Evolutionary conservation across 2,329 filamentous ascomycete species (phyloP), one percentile per base, ranked within the genome.

Genomic region (Diaporthe sp.): DNA sequence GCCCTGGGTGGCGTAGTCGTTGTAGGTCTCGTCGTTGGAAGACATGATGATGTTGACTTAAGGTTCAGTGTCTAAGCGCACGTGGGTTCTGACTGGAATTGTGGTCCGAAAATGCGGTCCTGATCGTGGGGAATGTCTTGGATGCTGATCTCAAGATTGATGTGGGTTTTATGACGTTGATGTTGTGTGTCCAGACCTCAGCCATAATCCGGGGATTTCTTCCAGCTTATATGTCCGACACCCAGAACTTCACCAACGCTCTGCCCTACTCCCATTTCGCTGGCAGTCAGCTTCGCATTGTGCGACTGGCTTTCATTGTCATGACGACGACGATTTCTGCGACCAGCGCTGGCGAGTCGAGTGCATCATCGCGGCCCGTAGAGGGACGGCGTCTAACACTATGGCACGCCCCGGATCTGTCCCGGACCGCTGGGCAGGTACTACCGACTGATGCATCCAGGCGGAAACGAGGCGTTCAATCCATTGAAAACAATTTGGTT

Each of bases 21-120:
- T 78, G 15, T 79, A 79, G 44, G 73, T 72, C 55, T 79, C 75
- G 31, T 79, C 58, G 37, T 55, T 63, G 63, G 63, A 57, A 74
- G 75, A 71, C 68, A 72, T 75, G 28, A 17, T 75, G 72, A 37
- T 25, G 75, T 61, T 71, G 51, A 68, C 37, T 51, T 72, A 78
- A 74, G 28, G 34, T 51, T 55, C 34, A 25, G 42, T 42, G 51
- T 31, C 65, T 55, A 13, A 2, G 20, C 34, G 58, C 71, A 73
- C 71, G 73, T 75, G 75, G 65, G 44, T 57, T 63, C 37, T 57
- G 49, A 55, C 17, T 49, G 31, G 55, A 70, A 58, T 72, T 68
- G 60, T 70, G 73, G 75, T 63, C 58, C 75, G 53, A 57, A 70
- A 74, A 58, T 75, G 71, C 61, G 71, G 75, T 76, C 65, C 74